These are phyloP conservation scores for Erucastrum elatum DNA, from an alignment of 345 rosid genomes.

Conservation along the genomic window DNA sequence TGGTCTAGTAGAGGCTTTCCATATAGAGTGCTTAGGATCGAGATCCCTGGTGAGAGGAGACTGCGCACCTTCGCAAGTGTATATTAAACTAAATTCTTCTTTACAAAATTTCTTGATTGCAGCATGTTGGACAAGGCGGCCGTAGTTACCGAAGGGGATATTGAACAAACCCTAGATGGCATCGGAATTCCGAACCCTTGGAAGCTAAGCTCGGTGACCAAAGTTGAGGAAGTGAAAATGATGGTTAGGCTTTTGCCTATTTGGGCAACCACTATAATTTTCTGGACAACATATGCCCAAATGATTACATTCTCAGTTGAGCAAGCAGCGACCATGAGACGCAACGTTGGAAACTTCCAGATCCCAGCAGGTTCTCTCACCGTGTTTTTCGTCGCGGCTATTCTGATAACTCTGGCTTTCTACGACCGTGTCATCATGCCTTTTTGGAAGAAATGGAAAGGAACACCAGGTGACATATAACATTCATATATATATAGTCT, in stretches of 20 bases:
- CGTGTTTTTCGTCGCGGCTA: slow-evolving; percentile 55
- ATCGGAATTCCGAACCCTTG: slow-evolving; percentile 45
- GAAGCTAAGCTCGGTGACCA: slow-evolving; percentile 54
- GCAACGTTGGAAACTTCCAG: slow-evolving; percentile 45
- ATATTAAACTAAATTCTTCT: neutral
- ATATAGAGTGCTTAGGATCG: neutral
- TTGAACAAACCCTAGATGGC: slow-evolving; percentile 28
- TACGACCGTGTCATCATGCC: slow-evolving; percentile 64
- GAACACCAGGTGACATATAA: slow-evolving; percentile 44
- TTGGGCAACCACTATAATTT: slow-evolving; percentile 67
- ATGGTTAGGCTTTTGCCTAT: slow-evolving; percentile 54
- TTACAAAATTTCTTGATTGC: neutral
- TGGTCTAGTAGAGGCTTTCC: neutral
- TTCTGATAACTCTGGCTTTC: slow-evolving; percentile 49
- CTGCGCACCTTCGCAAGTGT: neutral
- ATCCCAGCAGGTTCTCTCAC: slow-evolving; percentile 75
- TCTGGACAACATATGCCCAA: slow-evolving; percentile 67
- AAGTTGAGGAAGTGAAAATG: slow-evolving; percentile 68
- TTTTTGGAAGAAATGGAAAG: slow-evolving; percentile 52
- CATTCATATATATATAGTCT: neutral
- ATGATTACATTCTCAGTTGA: slow-evolving; percentile 73
- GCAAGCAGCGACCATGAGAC: slow-evolving; percentile 76
- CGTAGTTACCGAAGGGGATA: slow-evolving; percentile 44
- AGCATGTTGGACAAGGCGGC: slow-evolving; percentile 70
- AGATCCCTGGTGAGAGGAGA: neutral